phyloP scores from a whole-genome alignment of 176 grass and related monocot species.

The Raddia guianensis region DNA sequence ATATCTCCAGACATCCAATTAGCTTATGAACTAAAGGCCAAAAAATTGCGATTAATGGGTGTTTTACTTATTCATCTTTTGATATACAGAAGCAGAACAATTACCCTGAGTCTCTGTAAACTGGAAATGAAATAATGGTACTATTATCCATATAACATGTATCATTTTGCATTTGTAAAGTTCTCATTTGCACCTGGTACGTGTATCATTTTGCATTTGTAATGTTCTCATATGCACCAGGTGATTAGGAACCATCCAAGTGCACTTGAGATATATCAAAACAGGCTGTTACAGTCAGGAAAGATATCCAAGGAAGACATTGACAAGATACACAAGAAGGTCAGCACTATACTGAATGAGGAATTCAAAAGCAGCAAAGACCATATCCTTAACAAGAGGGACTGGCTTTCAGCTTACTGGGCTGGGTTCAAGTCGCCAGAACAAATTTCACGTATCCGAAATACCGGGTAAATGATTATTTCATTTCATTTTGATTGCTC shows the following conservation, averaged over 20 bases:
- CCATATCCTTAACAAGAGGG: constrained; percentile 76
- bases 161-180: constrained; percentile 5
- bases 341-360: constrained; percentile 77
- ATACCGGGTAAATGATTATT: constrained; percentile 78
- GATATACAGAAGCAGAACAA: constrained; percentile 10
- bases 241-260: constrained; percentile 84
- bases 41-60: background rate
- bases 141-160: background rate
- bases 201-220: constrained; percentile 11
- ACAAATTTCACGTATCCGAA: constrained; percentile 95
- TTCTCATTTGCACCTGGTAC: constrained; percentile 45
- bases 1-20: background rate
- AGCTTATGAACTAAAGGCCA: background rate
- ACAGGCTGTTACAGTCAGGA: constrained; percentile 68
- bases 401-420: constrained; percentile 99
- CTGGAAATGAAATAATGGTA: constrained; percentile 4
- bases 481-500: background rate
- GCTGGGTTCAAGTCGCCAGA: constrained; percentile 92
- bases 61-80: constrained; percentile 21
- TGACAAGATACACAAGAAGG: constrained; percentile 82
- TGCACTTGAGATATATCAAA: constrained; percentile 86
- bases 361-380: constrained; percentile 96
- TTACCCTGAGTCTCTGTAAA: background rate
- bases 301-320: constrained; percentile 86
- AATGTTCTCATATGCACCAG: constrained; percentile 35